Evolutionary conservation across 768 basidiomycete genomes (phyloP), one percentile per base, ranked within the genome.

Genomic region (Suillus alpinus): DNA sequence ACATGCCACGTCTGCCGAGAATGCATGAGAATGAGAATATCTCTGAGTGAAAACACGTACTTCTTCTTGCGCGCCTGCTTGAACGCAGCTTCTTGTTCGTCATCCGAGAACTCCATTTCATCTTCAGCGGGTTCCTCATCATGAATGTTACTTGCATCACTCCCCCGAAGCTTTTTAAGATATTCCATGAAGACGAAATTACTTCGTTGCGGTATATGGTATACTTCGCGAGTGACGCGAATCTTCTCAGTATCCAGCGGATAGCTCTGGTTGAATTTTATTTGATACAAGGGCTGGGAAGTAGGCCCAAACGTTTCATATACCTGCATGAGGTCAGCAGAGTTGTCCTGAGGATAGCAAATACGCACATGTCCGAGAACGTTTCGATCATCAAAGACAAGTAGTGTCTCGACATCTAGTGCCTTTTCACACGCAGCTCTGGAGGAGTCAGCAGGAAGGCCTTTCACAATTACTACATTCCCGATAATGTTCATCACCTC

Each of bases 291-390:
- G 6, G 96, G 96, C 61, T 92, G 88, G 20, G 84, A 82, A 9
- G 95, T 93, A 3, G 96, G 94, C 10, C 96, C 96, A 74, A 98
- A 98, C 0, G 95, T 97, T 76, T 98, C 96, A 70, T 89, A 92
- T 57, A 98, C 80, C 93, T 95, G 71, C 10, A 56, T 43, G 63
- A 68, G 55, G 36, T 55, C 67, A 65, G 63, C 58, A 59, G 49
- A 39, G 49, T 31, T 31, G n/a, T 61, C 40, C 46, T 61, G 36
- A 57, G 32, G 26, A 50, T 43, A 52, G 39, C 39, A 23, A 44
- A 36, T 20, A 81, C 90, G 76, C 75, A 96, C 95, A 73, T 90
- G 88, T 49, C 96, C 96, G 67, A 98, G 71, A n/a, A 96, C 93
- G 64, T 84, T 87, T 56, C 93, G 80, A 73, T 98, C 94, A 23